Evolutionary conservation across 305 asterid genomes (phyloP).

Genomic region (Ajuga reptans): DNA sequence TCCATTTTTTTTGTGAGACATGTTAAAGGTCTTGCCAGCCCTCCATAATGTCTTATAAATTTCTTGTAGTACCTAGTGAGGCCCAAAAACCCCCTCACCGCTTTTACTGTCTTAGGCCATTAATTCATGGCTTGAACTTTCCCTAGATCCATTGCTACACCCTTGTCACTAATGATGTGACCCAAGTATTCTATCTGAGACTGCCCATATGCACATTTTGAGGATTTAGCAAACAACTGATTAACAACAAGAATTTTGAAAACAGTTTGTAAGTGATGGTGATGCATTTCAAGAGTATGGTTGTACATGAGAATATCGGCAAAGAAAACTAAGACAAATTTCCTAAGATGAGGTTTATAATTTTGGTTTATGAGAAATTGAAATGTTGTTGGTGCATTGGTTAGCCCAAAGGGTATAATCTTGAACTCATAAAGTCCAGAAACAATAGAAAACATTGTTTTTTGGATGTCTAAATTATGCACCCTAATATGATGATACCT

Average conservation of each 20-base stretch:
- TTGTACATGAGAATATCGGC: neutral
- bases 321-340: neutral
- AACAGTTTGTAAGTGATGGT: neutral
- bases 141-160: neutral
- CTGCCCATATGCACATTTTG: neutral
- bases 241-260: neutral
- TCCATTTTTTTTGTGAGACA: neutral
- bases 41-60: neutral
- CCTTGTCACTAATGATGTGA: neutral
- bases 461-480: neutral
- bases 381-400: neutral
- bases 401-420: neutral
- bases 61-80: neutral
- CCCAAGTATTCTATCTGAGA: neutral
- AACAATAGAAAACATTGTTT: neutral
- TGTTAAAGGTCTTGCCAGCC: neutral
- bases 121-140: neutral
- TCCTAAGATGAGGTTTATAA: accelerated
- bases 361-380: neutral
- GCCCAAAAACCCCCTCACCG: neutral
- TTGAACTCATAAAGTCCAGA: neutral
- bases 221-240: neutral
- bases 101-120: neutral
- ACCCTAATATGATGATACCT: neutral
- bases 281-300: neutral